Conservation (phyloP, 2,329 filamentous ascomycete genomes). For the Stagonosporopsis rhizophila region DNA sequence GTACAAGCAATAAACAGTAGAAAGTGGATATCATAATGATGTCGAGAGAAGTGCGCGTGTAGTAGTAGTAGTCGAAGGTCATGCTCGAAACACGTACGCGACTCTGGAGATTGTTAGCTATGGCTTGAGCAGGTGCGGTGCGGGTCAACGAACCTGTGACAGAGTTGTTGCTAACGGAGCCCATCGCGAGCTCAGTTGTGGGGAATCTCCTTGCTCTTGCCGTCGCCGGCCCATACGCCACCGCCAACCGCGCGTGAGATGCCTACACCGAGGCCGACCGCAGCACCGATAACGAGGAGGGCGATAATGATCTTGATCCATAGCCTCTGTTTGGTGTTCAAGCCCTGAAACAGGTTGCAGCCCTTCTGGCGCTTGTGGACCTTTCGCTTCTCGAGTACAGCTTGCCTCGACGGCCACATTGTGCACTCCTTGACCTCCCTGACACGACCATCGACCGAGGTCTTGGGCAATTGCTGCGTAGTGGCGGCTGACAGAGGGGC, state of each 20-base stretch:
- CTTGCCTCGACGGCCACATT: slow-evolving; percentile 60
- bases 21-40: slow-evolving; percentile 26
- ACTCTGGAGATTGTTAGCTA: slow-evolving; percentile 12
- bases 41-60: slow-evolving; percentile 7
- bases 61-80: slow-evolving; percentile 4
- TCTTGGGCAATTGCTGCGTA: slow-evolving; percentile 48
- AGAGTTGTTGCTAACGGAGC: slow-evolving; percentile 12
- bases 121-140: neutral
- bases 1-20: slow-evolving; percentile 20
- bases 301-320: slow-evolving; percentile 55
- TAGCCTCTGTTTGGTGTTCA: slow-evolving; percentile 55
- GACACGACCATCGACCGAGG: slow-evolving; percentile 50
- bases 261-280: slow-evolving; percentile 57
- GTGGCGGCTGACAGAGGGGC: slow-evolving; percentile 47
- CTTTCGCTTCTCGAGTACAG: slow-evolving; percentile 54
- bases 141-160: slow-evolving; percentile 18
- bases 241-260: slow-evolving; percentile 59
- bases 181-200: slow-evolving; percentile 24
- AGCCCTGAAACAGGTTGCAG: slow-evolving; percentile 51
- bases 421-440: slow-evolving; percentile 59
- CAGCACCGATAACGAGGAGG: slow-evolving; percentile 54
- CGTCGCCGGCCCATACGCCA: slow-evolving; percentile 53
- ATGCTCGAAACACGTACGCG: slow-evolving; percentile 9
- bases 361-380: slow-evolving; percentile 48
- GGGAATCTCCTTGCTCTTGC: slow-evolving; percentile 47